These are phyloP conservation scores for Mycena albidolilacea DNA, from an alignment of 768 basidiomycete genomes.

Conservation along the genomic window DNA sequence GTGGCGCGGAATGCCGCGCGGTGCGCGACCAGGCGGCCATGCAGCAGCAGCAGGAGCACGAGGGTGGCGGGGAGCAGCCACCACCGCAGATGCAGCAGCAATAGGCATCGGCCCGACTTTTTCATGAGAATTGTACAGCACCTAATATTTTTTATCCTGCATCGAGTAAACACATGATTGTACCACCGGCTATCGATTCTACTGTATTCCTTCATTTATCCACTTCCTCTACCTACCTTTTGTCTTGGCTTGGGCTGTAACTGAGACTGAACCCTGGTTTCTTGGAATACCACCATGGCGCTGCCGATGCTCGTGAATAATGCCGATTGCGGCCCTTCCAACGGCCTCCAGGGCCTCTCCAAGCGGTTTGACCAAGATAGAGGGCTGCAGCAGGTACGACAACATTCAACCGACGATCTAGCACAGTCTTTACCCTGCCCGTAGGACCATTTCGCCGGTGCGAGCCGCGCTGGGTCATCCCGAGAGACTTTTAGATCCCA, in stretches of 20 bases:
- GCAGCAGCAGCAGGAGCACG: conserved; percentile 12
- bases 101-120: not conserved
- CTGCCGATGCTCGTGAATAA: conserved; percentile 84
- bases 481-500: conserved; percentile 78
- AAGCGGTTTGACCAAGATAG: conserved; percentile 87
- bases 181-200: conserved; percentile 27
- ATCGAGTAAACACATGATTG: conserved; percentile 26
- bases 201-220: conserved; percentile 23
- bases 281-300: conserved; percentile 65
- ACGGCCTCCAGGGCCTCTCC: conserved; percentile 83
- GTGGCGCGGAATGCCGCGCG: conserved; percentile 82
- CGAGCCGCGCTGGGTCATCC: conserved; percentile 73
- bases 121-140: conserved; percentile 21
- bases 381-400: conserved; percentile 80
- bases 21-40: conserved; percentile 48
- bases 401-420: conserved; percentile 11
- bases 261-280: not conserved
- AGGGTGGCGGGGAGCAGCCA: not conserved
- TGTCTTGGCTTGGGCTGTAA: not conserved
- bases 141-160: conserved; percentile 7
- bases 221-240: not conserved
- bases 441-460: conserved; percentile 77
- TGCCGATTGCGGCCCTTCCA: conserved; percentile 89
- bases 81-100: not conserved
- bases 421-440: not conserved